These are phyloP conservation scores for Polysphondylium violaceum DNA, from an alignment of 78 protist species.

Conservation along the genomic window DNA sequence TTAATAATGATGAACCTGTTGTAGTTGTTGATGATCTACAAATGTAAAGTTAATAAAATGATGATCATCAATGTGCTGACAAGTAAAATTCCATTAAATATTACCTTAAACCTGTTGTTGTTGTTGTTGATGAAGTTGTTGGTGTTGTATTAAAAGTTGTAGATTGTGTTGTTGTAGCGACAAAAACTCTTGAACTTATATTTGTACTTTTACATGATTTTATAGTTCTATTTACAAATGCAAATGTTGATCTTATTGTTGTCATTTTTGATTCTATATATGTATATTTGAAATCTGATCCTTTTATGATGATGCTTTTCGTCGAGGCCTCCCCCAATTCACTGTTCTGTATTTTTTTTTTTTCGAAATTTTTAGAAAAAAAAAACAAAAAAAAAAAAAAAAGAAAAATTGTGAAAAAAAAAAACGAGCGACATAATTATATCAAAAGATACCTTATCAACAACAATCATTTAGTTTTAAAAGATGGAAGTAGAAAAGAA, in stretches of 20 bases:
- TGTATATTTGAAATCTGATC: neutral
- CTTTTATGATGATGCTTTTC: neutral
- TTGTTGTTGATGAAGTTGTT: neutral
- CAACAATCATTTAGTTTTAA: neutral
- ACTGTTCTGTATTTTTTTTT: neutral
- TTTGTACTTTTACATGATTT: neutral
- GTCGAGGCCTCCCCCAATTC: neutral
- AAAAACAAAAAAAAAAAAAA: neutral
- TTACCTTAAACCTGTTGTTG: too few species aligned
- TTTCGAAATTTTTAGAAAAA: neutral
- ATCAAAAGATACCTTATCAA: too few species aligned
- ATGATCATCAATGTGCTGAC: neutral
- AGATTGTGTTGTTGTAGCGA: neutral
- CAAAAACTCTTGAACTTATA: neutral
- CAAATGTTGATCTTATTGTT: conserved; percentile 3
- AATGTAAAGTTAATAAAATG: neutral
- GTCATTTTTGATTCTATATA: neutral
- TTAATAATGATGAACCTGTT: conserved; percentile 3
- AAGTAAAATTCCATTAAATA: neutral
- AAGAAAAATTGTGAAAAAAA: neutral
- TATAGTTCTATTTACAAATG: neutral
- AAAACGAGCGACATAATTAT: neutral
- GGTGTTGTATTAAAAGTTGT: conserved; percentile 1
- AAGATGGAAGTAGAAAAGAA: conserved; percentile 4
- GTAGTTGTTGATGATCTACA: neutral